Evolutionary conservation across 129 eudicot species (phyloP).

Genomic region (Saposhnikovia divaricata): DNA sequence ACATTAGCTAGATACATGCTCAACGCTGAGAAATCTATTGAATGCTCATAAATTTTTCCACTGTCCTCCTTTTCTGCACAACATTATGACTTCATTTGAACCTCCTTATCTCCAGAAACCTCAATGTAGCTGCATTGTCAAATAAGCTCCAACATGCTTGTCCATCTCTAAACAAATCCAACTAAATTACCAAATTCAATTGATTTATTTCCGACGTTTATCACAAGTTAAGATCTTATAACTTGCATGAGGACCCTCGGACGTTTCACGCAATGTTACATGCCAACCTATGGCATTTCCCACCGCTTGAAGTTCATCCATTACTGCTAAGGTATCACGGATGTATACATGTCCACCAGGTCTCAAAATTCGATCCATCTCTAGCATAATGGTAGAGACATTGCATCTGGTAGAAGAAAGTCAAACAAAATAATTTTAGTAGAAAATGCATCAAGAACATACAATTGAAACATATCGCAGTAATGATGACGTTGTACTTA

Average conservation of each 20-base stretch:
- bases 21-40: neutral
- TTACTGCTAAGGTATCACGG: constrained; percentile 62
- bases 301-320: constrained; percentile 73
- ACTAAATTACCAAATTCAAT: neutral
- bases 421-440: neutral
- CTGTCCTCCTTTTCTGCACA: neutral
- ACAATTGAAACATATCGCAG: neutral
- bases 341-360: constrained; percentile 92
- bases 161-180: neutral
- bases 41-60: neutral
- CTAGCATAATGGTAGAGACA: constrained; percentile 72
- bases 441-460: neutral
- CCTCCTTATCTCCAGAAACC: neutral
- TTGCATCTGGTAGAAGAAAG: constrained; percentile 53
- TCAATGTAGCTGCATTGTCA: neutral
- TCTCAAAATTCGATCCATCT: constrained; percentile 92
- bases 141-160: neutral
- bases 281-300: constrained; percentile 93
- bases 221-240: constrained; percentile 63
- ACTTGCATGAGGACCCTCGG: constrained; percentile 94
- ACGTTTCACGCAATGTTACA: constrained; percentile 55
- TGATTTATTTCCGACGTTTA: constrained; percentile 35
- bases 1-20: neutral
- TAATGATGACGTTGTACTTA: neutral
- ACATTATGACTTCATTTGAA: neutral